Base-by-base conservation (phyloP, 163 green algal genomes). In the Chlamydomonas reinhardtii region DNA sequence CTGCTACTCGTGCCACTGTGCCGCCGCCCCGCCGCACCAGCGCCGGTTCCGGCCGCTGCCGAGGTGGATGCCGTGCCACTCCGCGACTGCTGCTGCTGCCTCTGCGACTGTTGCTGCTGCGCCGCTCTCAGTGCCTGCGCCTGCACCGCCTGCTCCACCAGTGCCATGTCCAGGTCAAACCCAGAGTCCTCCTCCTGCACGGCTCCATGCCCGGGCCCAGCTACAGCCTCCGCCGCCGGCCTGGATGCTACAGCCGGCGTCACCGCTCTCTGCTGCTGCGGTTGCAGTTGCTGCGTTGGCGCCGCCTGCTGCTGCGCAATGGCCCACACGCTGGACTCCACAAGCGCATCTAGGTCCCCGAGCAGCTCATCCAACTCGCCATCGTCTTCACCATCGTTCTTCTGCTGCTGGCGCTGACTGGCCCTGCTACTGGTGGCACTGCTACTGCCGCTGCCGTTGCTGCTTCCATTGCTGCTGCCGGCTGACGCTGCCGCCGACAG, bases 301-400 rank as follows among this genome's bases (percentile, higher is more conserved):
- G 48, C 9, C 48, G 48, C 39, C 32, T 29, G 43, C 32, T 74
- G 15, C 25, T 64, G 6, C 17, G n/a, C 24, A 32, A 84, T 25
- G 39, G 39, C 64, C 76, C 37, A 76, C 15, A 59, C 48, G n/a
- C 31, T n/a, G 39, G 54, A 56, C 39, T 84, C 76, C 39, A 84
- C n/a, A 65, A 84, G 65, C 39, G 65, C 76, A 11, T 84, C 76
- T 16, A 76, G 16, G 43, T 76, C 76, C 6, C 48, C 9, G 17
- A 56, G 48, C 8, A 31, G 64, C 15, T 48, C 11, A 1, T 71
- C 64, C 64, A 71, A 11, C 27, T 29, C 64, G n/a, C n/a, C n/a
- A 22, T 35, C 64, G 29, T 35, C 29, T 0, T 71, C 64, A 37
- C 39, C 64, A 34, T 56, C 52, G 54, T 54, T 11, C n/a, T 37